Evolutionary conservation across 164 flowering plant genomes (phyloP), one percentile per base, ranked within the genome.

Genomic region (Dillenia suffruticosa): DNA sequence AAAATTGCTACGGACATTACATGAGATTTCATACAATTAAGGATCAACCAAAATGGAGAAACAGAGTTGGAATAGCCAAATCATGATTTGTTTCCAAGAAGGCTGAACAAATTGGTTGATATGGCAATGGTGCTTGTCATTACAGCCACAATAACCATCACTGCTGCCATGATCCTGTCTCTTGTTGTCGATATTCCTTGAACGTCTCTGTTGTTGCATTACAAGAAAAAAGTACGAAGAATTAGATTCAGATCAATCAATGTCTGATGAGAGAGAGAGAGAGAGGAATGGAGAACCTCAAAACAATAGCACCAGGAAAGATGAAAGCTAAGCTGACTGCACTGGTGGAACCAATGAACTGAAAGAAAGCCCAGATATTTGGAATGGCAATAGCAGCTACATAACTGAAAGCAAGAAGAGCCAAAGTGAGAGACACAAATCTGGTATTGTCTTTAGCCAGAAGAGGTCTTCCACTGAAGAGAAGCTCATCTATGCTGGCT

Each of bases 341-440:
- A 9, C 91, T 49, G 5, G 97, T 92, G 8, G 97, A 81, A 49
- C 97, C 97, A 40, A 90, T 9, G 58, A 92, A 88, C 69, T 95
- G 97, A 64, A 95, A 95, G 73, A 84, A 70, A 58, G 77, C 78
- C 99, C 99, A 95, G 48, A 95, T 92, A 55, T 77, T 70, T 11
- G 99, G 99, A 14, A 95, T 67, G 16, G 76, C 81, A 8, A 87
- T 82, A 1, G 97, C 94, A 2, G 76, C 86, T 15, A 81, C 19
- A 68, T 85, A 94, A 59, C 70, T 48, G 32, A 79, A 53, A 5
- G 49, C 78, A 9, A 89, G 73, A 9, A 88, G 72, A 16, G 53
- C 51, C 9, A 62, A 19, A 0, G 92, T 92, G 51, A 92, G 70
- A 13, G 60, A 54, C 17, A 79, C 2, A 60, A 89, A 92, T 63